Conservation (phyloP, 495 filamentous ascomycete species). For the Annulohypoxylon moriforme region DNA sequence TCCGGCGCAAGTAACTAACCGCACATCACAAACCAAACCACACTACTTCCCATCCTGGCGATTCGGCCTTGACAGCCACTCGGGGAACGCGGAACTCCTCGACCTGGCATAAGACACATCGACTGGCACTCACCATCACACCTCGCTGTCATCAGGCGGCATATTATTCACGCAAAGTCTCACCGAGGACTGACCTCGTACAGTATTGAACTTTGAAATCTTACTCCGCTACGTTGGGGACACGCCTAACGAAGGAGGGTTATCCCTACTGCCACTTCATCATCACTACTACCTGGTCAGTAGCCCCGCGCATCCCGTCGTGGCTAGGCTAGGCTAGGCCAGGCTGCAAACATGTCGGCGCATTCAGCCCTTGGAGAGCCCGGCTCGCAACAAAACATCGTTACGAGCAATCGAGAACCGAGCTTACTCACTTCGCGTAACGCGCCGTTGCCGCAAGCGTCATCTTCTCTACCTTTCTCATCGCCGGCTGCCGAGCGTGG, state of each 20-base stretch:
- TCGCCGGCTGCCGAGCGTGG: slow-evolving; percentile 43
- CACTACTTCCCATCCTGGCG: slow-evolving; percentile 35
- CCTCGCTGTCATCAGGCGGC: slow-evolving; percentile 35
- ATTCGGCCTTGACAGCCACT: slow-evolving; percentile 41
- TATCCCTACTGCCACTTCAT: slow-evolving; percentile 42
- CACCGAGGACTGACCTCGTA: slow-evolving; percentile 38
- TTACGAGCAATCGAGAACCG: slow-evolving; percentile 42
- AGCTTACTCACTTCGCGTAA: slow-evolving; percentile 40
- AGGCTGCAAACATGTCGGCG: slow-evolving; percentile 35
- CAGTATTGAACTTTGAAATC: slow-evolving; percentile 17
- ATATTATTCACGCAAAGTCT: slow-evolving; percentile 35
- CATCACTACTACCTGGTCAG: slow-evolving; percentile 26
- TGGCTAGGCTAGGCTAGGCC: slow-evolving; percentile 25
- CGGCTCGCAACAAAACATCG: slow-evolving; percentile 25
- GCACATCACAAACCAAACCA: slow-evolving; percentile 17
- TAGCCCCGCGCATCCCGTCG: slow-evolving; percentile 11
- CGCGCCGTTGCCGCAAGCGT: slow-evolving; percentile 31
- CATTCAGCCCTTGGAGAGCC: slow-evolving; percentile 16
- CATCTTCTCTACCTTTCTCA: slow-evolving; percentile 33
- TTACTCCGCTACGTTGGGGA: neutral
- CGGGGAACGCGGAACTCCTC: slow-evolving; percentile 43
- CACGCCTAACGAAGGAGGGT: slow-evolving; percentile 12
- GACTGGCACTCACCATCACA: slow-evolving; percentile 40
- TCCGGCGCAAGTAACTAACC: slow-evolving; percentile 28
- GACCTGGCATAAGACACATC: slow-evolving; percentile 30